Evolutionary conservation across 176 grass and related monocot genomes (phyloP).

Genomic region (Pontederia paniculata): DNA sequence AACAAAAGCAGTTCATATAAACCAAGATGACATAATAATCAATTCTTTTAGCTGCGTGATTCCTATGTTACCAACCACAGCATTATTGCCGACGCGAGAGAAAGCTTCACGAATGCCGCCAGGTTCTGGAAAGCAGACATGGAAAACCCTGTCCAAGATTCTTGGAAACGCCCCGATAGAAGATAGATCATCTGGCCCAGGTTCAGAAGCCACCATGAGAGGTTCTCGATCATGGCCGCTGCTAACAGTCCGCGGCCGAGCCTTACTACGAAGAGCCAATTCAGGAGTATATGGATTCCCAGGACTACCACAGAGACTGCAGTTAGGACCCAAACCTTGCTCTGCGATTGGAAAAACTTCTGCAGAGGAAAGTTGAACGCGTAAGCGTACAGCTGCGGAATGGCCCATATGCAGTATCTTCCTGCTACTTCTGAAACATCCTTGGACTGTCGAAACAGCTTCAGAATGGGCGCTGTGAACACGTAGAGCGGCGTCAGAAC

Average conservation of each 20-base stretch:
- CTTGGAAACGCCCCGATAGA: slow-evolving; percentile 33
- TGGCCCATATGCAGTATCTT: slow-evolving; percentile 24
- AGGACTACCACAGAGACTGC: slow-evolving; percentile 36
- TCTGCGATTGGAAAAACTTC: slow-evolving; percentile 66
- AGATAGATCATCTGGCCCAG: slow-evolving; percentile 34
- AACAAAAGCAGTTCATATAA: background rate
- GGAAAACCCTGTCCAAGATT: slow-evolving; percentile 41
- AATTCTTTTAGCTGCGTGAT: background rate
- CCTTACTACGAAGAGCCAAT: slow-evolving; percentile 34
- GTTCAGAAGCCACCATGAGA: slow-evolving; percentile 45
- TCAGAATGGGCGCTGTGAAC: slow-evolving; percentile 36
- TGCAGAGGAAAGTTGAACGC: slow-evolving; percentile 63
- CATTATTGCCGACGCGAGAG: slow-evolving; percentile 59
- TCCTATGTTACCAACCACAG: slow-evolving; percentile 30
- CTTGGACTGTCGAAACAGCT: slow-evolving; percentile 24
- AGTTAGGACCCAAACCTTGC: slow-evolving; percentile 52
- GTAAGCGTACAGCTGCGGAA: slow-evolving; percentile 51
- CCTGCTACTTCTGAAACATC: slow-evolving; percentile 33
- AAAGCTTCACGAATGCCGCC: slow-evolving; percentile 41
- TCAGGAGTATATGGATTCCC: slow-evolving; percentile 37
- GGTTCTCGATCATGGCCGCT: slow-evolving; percentile 37
- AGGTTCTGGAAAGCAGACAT: slow-evolving; percentile 31
- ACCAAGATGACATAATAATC: too few species aligned
- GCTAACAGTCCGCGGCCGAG: slow-evolving; percentile 27
- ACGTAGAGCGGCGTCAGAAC: slow-evolving; percentile 29